Conservation (phyloP, 768 basidiomycete genomes). For the Boletus tylopilopsis region DNA sequence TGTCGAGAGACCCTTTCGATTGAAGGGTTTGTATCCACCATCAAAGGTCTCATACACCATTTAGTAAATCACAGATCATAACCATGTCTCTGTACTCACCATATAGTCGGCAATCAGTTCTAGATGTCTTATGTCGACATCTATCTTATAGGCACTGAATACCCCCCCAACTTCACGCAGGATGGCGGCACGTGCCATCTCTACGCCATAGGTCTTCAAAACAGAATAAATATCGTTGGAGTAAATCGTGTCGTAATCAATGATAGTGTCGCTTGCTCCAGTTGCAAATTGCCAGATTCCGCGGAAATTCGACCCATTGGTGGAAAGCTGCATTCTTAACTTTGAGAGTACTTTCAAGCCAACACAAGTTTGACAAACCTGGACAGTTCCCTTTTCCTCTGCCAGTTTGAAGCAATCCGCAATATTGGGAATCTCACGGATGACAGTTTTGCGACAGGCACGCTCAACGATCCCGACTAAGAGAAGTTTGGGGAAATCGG, state of each 20-base stretch:
- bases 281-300: constrained; percentile 82
- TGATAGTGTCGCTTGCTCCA: constrained; percentile 48
- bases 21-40: constrained; percentile 97
- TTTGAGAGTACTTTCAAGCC: background rate
- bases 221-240: constrained; percentile 96
- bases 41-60: constrained; percentile 78
- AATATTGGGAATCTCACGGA: constrained; percentile 90
- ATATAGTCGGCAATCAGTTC: constrained; percentile 99
- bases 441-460: constrained; percentile 75
- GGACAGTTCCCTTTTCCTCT: constrained; percentile 50
- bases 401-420: constrained; percentile 71
- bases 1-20: constrained; percentile 88
- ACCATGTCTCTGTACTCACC: constrained; percentile 48
- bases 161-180: constrained; percentile 88
- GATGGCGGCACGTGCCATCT: constrained; percentile 91
- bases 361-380: constrained; percentile 32
- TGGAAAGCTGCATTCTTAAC: constrained; percentile 52
- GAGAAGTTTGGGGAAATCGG: constrained; percentile 87
- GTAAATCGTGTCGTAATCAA: constrained; percentile 78
- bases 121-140: constrained; percentile 89
- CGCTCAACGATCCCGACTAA: constrained; percentile 92
- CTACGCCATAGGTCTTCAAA: constrained; percentile 90
- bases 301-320: constrained; percentile 91
- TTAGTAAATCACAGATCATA: background rate
- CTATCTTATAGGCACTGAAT: constrained; percentile 93